Percentiles rank a stretch among this genome's conserved stretches.
These are phyloP conservation scores for Phylloporus sp. DNA, from an alignment of 768 basidiomycete genomes.

Conservation along the genomic window DNA sequence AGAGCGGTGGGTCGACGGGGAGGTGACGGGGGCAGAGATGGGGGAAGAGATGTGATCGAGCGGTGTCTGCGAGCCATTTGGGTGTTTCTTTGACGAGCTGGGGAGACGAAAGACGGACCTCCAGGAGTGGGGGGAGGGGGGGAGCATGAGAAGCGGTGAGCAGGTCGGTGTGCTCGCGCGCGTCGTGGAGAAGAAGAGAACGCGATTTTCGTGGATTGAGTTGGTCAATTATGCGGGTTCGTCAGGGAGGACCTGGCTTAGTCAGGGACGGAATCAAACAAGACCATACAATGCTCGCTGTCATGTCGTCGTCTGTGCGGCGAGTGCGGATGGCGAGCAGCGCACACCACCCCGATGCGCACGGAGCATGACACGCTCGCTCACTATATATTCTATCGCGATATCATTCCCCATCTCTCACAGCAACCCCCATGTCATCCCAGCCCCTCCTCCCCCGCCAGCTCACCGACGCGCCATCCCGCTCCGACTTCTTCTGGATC, in stretches of 20 bases:
- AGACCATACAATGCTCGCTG: background rate
- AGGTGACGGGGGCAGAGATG: slow-evolving; percentile 33
- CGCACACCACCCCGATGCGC: slow-evolving; percentile 15
- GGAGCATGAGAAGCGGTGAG: slow-evolving; percentile 13
- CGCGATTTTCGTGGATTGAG: background rate
- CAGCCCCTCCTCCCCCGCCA: slow-evolving; percentile 51
- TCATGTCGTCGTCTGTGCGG: background rate
- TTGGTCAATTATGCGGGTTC: background rate
- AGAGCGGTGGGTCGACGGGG: slow-evolving; percentile 52
- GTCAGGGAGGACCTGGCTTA: background rate
- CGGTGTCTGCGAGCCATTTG: slow-evolving; percentile 38
- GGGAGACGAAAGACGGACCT: slow-evolving; percentile 72
- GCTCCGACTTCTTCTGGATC: slow-evolving; percentile 61
- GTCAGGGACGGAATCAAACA: background rate
- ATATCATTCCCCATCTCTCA: background rate
- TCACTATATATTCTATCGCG: slow-evolving; percentile 23
- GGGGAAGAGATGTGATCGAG: slow-evolving; percentile 41
- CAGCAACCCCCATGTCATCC: slow-evolving; percentile 32
- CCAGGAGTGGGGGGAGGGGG: slow-evolving; percentile 40
- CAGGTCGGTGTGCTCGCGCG: slow-evolving; percentile 23
- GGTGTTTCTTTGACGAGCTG: slow-evolving; percentile 59
- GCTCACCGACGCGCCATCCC: slow-evolving; percentile 32
- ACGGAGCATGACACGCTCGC: slow-evolving; percentile 30
- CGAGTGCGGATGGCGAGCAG: slow-evolving; percentile 10
- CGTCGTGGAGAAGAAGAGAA: slow-evolving; percentile 3